These are phyloP conservation scores for Cladophialophora chaetospira DNA, from an alignment of 2,329 filamentous ascomycete species.

Conservation along the genomic window DNA sequence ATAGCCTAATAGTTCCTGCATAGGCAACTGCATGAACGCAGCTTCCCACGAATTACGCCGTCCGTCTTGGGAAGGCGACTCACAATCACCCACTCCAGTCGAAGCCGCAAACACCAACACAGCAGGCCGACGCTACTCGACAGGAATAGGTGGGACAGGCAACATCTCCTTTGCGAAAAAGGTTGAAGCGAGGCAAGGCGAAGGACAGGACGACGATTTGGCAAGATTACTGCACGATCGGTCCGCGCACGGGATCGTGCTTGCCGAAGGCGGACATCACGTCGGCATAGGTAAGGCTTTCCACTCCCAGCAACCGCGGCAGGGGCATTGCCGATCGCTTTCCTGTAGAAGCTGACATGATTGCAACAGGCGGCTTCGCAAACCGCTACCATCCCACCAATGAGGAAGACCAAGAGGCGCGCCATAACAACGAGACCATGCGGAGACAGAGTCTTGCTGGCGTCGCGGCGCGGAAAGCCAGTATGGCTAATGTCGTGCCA, in stretches of 20 bases:
- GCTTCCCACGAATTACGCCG: background rate
- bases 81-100: background rate
- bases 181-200: conserved; percentile 55
- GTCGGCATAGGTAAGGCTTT: conserved; percentile 45
- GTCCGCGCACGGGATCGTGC: conserved; percentile 49
- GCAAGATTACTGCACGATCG: conserved; percentile 83
- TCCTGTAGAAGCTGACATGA: too few species aligned
- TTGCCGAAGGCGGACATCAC: conserved; percentile 43
- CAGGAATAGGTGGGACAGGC: conserved; percentile 22
- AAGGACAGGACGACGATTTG: conserved; percentile 50
- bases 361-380: conserved; percentile 34
- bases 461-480: conserved; percentile 10
- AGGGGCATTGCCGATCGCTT: background rate
- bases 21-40: conserved; percentile 77
- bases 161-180: conserved; percentile 16
- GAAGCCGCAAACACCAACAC: background rate
- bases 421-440: conserved; percentile 34
- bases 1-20: too few species aligned
- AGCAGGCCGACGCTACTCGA: conserved; percentile 16
- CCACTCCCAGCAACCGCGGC: background rate
- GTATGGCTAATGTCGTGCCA: conserved; percentile 2
- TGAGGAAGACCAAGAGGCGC: conserved; percentile 36
- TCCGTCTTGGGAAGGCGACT: background rate
- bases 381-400: conserved; percentile 30
- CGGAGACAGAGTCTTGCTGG: conserved; percentile 16